A percentile compares a stretch with the other conserved stretches of the same genome.
phyloP scores from a whole-genome alignment of 1,139 yeast genomes.

The Magnusiomyces fungicola region DNA sequence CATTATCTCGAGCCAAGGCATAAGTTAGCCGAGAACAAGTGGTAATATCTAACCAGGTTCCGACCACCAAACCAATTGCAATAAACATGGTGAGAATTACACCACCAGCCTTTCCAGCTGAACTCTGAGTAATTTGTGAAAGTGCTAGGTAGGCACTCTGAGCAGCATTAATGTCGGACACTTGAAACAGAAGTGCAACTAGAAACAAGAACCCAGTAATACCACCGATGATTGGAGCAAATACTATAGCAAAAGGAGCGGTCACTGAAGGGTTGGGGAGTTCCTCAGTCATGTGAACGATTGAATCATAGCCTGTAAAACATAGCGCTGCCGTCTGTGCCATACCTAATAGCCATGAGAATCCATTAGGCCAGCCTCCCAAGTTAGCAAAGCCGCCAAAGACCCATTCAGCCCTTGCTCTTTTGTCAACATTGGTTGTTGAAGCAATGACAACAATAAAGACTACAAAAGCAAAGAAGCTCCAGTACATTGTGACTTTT shows the following conservation, averaged over 20 bases:
- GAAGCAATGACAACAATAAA: conserved; percentile 21
- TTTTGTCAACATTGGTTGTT: conserved; percentile 18
- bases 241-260: conserved; percentile 69
- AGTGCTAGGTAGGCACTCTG: conserved; percentile 13
- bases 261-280: conserved; percentile 67
- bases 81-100: conserved; percentile 15
- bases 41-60: conserved; percentile 47
- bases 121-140: conserved; percentile 42
- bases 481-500: conserved; percentile 20
- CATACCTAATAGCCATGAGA: conserved; percentile 43
- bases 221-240: conserved; percentile 57
- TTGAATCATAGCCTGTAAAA: conserved; percentile 59
- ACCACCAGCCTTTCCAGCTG: conserved; percentile 25
- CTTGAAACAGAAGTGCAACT: conserved; percentile 59
- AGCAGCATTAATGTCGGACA: conserved; percentile 56
- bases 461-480: conserved; percentile 19
- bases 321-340: conserved; percentile 73
- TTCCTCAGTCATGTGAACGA: conserved; percentile 76
- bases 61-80: conserved; percentile 16
- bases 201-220: conserved; percentile 69
- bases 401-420: conserved; percentile 20
- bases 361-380: conserved; percentile 20
- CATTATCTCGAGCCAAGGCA: conserved; percentile 79
- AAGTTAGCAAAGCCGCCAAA: conserved; percentile 17
- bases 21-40: conserved; percentile 73